Conservation (phyloP, 306 rosid genomes). For the Lagenaria siceraria region DNA sequence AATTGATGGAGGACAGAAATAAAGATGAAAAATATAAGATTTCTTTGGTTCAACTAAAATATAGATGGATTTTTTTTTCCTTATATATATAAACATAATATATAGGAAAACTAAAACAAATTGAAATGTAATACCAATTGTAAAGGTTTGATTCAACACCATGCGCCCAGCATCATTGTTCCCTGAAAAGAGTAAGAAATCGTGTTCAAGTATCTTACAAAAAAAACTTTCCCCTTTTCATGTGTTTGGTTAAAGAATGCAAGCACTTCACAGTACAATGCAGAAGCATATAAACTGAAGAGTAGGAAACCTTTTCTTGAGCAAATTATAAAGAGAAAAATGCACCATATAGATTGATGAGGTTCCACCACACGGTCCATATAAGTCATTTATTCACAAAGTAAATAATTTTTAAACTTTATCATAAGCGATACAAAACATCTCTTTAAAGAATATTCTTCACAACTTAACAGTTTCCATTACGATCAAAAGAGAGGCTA, state of each 20-base stretch:
- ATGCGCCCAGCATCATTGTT: constrained; percentile 72
- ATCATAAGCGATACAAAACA: background rate
- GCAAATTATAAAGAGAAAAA: background rate
- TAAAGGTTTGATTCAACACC: constrained; percentile 83
- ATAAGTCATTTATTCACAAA: background rate
- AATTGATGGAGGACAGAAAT: background rate
- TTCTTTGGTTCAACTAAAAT: background rate
- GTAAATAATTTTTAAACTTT: background rate
- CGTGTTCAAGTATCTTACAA: background rate
- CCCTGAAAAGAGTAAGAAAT: constrained; percentile 38
- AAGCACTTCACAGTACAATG: background rate
- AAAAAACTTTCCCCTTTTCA: background rate
- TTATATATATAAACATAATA: background rate
- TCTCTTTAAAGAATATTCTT: background rate
- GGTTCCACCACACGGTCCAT: background rate
- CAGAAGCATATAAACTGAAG: background rate
- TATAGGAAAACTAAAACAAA: background rate
- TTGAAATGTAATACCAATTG: constrained; percentile 54
- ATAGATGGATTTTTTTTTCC: background rate
- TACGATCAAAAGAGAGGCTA: background rate
- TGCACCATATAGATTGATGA: background rate
- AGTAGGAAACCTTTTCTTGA: background rate
- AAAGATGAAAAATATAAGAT: background rate
- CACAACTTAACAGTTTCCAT: background rate
- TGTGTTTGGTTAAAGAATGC: background rate